Percentiles rank a stretch among this genome's conserved stretches.
Conservation (phyloP, 805 yeast species). For the Candida namnaoensis region DNA sequence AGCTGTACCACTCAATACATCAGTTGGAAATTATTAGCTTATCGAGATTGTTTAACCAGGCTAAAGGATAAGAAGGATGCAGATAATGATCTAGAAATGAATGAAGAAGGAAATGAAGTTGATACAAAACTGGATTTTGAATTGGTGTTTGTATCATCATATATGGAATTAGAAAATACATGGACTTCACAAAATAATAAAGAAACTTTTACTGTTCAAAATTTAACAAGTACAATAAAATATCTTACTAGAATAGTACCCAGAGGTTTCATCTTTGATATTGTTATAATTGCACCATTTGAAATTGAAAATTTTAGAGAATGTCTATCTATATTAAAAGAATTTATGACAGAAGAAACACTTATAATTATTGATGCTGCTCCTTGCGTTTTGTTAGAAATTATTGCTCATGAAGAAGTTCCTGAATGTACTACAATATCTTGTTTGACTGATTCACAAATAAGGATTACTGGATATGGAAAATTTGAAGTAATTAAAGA, state of each 20-base stretch:
- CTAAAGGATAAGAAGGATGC: neutral
- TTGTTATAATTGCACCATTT: constrained; percentile 6
- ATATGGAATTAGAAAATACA: neutral
- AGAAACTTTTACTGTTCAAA: neutral
- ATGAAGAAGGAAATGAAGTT: too few species aligned
- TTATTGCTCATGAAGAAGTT: constrained; percentile 2
- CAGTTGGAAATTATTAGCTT: neutral
- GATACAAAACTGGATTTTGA: neutral
- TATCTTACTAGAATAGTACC: neutral
- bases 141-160: neutral
- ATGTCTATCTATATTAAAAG: neutral
- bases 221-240: neutral
- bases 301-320: constrained; percentile 4
- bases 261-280: constrained; percentile 1
- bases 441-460: neutral
- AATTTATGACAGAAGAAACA: neutral
- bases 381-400: constrained; percentile 8
- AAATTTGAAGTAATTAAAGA: too few species aligned
- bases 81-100: too few species aligned
- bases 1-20: constrained; percentile 1
- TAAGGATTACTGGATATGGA: neutral
- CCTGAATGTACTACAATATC: neutral
- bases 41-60: neutral
- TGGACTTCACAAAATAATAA: neutral
- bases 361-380: constrained; percentile 8